Conservation (phyloP, 257 asterid genomes). For the Ilex aquifolium region DNA sequence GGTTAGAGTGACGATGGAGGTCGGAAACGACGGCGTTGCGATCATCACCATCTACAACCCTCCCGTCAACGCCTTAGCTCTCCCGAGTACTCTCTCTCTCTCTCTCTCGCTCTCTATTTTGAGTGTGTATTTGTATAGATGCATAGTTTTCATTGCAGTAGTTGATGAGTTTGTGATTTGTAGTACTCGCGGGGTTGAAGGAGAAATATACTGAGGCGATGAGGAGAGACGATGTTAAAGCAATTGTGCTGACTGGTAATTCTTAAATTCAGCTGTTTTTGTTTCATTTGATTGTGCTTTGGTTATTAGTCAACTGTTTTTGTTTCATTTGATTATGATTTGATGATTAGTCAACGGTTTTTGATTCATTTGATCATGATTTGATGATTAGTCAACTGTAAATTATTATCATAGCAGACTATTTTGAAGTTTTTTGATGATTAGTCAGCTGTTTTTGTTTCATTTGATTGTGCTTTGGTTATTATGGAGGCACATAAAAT, state of each 20-base stretch:
- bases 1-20: constrained; percentile 68
- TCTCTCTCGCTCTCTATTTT: no score
- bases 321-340: not conserved
- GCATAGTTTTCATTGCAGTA: not conserved
- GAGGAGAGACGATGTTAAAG: constrained; percentile 75
- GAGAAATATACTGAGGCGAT: constrained; percentile 59
- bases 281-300: not conserved
- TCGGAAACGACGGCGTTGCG: constrained; percentile 88
- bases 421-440: no score
- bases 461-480: not conserved
- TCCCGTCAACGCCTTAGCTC: constrained; percentile 85
- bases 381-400: no score
- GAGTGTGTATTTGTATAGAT: no score
- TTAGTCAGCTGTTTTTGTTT: no score
- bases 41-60: constrained; percentile 67
- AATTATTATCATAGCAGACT: not conserved
- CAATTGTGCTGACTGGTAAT: constrained; percentile 72
- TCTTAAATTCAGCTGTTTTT: constrained; percentile 2
- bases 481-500: no score
- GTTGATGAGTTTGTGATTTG: not conserved
- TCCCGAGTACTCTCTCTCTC: constrained; percentile 35
- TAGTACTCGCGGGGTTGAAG: constrained; percentile 69
- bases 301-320: not conserved
- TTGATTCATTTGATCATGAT: not conserved
- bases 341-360: no score